Percentiles rank a stretch among this genome's conserved stretches.
Evolutionary conservation across 441 rosid species (phyloP).

Genomic region (Arabidopsis hybrid): DNA sequence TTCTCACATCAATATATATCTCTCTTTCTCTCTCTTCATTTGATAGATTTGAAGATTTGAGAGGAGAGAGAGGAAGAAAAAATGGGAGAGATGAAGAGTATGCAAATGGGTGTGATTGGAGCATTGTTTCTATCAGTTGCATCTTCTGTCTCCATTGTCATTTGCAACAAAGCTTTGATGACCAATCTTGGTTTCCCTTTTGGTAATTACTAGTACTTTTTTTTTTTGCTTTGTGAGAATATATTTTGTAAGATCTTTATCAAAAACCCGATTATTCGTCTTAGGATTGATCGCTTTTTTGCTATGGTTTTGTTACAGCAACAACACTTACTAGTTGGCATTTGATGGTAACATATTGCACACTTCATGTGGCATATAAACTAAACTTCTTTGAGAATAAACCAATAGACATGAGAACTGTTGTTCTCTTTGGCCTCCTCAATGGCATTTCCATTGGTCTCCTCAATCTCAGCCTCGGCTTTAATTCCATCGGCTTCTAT

Average conservation of each 20-base stretch:
- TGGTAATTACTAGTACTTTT: constrained; percentile 55
- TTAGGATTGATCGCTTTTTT: neutral
- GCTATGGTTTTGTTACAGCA: constrained; percentile 53
- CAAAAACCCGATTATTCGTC: neutral
- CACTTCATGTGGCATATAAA: constrained; percentile 83
- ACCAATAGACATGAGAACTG: constrained; percentile 80
- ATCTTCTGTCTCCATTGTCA: constrained; percentile 96
- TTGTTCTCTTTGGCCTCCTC: constrained; percentile 91
- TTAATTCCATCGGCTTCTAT: constrained; percentile 95
- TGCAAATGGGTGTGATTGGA: constrained; percentile 89
- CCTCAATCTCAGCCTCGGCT: constrained; percentile 93
- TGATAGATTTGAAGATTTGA: constrained; percentile 2
- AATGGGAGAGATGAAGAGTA: constrained; percentile 92
- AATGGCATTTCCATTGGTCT: constrained; percentile 96
- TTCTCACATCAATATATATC: neutral
- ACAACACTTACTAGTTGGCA: constrained; percentile 99
- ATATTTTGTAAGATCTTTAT: neutral
- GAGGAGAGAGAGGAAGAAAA: constrained; percentile 23
- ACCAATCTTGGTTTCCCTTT: constrained; percentile 98
- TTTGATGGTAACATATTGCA: constrained; percentile 89
- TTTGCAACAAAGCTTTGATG: constrained; percentile 99
- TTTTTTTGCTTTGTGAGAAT: neutral
- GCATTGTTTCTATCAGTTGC: constrained; percentile 97
- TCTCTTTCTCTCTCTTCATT: constrained; percentile 24
- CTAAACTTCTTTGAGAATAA: constrained; percentile 87